Evolutionary conservation across 2,329 filamentous ascomycete species (phyloP), one percentile per base, ranked within the genome.

Genomic region (Aspergillus tanneri): DNA sequence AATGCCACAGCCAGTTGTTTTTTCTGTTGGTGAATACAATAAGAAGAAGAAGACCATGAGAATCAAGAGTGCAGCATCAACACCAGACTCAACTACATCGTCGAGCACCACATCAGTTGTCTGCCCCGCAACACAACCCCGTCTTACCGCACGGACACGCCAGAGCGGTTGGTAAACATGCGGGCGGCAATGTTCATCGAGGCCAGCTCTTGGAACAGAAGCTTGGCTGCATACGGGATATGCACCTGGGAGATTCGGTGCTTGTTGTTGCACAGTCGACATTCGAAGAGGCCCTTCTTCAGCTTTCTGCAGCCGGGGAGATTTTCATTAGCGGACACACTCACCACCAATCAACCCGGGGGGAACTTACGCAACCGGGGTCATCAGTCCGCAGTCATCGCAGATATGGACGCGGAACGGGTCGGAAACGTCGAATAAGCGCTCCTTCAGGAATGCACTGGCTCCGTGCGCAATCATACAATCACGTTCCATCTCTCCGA

Each of bases 401-500:
- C 93, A 99, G 64, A 99, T 87, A 72, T 99, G 93, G 50, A 99
- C 93, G 71, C 91, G 82, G 81, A 97, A 99, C 28, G 93, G 92
- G 76, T 99, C 93, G 44, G 90, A 96, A 42, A 99, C 93, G 69
- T 97, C 92, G 64, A 99, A 96, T 49, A 99, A 75, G 64, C 93
- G 84, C 78, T 99, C 93, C 76, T 99, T 99, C 66, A 99, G 75
- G 81, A 99, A 99, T 2, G 91, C 87, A 46, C 90, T 92, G 3
- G 95, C 93, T 68, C 93, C 93, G 70, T 99, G 95, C n/a, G 95
- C 90, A 77, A 99, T 99, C 93, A 99, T 99, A 71, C 93, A 99
- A 83, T 99, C 95, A 77, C 95, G 92, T 75, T 99, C 95, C 93
- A 99, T 99, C 79, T 99, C 93, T 85, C 93, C 93, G 83, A 99